Evolutionary conservation across 257 asterid genomes (phyloP), one percentile per base, ranked within the genome.

Genomic region (Plantago ovata): DNA sequence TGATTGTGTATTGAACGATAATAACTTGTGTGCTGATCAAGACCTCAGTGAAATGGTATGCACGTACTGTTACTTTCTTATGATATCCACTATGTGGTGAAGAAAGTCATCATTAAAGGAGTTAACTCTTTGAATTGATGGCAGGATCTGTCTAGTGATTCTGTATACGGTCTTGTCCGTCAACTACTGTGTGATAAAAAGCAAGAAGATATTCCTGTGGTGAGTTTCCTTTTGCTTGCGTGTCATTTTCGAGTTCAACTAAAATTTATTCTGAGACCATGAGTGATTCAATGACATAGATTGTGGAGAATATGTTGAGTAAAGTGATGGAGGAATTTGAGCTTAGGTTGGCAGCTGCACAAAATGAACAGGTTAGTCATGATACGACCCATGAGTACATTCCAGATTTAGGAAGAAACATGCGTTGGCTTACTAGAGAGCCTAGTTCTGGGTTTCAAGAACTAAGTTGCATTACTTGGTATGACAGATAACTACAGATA

Each of bases 261-360:
- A 47, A 56, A 62, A 20, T 42, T 61, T 67, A 21, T 46, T 56
- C 52, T 70, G 66, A 61, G 59, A 51, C 55, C 47, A 62, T 24
- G 21, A 64, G 39, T 21, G 9, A 49, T 38, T 56, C 64, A 66
- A 50, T 66, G 62, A 56, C 63, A 58, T 89, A 91, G 98, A 67
- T 87, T 70, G 86, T 91, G 70, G 98, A 86, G 72, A 72, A 54
- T 79, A 75, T 87, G 75, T 69, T 91, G 52, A 75, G 77, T 44
- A 78, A 79, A 76, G 85, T 87, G 28, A 78, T 84, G 87, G 87
- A 83, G 63, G 94, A 87, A 77, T 79, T 79, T 66, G 92, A 87
- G 63, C 72, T 48, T n/a, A 70, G 79, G 58, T 48, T 84, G 20
- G 77, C 75, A 40, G 56, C 69, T n/a, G n/a, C n/a, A 53, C 83